Conservation (phyloP, 1,284 basidiomycete species). For the Trametes versicolor region DNA sequence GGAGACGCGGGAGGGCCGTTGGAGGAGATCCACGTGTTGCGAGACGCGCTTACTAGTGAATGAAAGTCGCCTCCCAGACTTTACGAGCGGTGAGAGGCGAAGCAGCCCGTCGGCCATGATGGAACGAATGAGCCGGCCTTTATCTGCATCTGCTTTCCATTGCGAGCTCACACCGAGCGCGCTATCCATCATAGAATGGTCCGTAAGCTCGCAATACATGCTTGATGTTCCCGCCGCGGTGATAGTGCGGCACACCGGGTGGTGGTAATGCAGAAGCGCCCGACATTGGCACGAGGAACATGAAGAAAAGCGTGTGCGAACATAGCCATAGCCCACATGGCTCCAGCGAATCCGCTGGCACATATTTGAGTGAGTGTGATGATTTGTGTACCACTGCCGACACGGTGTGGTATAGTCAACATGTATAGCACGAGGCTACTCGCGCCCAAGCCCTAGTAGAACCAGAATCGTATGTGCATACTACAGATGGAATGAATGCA, state of each 20-base stretch:
- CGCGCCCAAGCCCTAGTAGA: background rate
- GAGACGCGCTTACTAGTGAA: conserved; percentile 4
- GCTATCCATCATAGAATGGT: background rate
- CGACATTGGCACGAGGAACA: background rate
- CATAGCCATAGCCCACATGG: background rate
- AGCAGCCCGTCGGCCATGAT: background rate
- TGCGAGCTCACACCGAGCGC: too few species aligned
- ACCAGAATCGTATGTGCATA: background rate
- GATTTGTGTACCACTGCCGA: background rate
- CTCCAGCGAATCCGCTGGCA: background rate
- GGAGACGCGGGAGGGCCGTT: conserved; percentile 70
- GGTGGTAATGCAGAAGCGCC: background rate
- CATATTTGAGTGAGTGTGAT: background rate
- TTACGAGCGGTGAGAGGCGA: background rate
- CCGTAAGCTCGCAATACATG: background rate
- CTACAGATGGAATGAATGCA: too few species aligned
- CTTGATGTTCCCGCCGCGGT: background rate
- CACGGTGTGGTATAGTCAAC: background rate
- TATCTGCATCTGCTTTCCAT: background rate
- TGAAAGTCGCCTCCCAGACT: background rate
- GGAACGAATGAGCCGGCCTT: background rate
- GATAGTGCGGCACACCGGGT: background rate
- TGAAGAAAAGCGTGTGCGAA: background rate
- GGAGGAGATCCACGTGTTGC: conserved; percentile 58
- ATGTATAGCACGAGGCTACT: background rate